Evolutionary conservation across 2,329 filamentous ascomycete genomes (phyloP).

Genomic region (Sclerotinia spermophila): DNA sequence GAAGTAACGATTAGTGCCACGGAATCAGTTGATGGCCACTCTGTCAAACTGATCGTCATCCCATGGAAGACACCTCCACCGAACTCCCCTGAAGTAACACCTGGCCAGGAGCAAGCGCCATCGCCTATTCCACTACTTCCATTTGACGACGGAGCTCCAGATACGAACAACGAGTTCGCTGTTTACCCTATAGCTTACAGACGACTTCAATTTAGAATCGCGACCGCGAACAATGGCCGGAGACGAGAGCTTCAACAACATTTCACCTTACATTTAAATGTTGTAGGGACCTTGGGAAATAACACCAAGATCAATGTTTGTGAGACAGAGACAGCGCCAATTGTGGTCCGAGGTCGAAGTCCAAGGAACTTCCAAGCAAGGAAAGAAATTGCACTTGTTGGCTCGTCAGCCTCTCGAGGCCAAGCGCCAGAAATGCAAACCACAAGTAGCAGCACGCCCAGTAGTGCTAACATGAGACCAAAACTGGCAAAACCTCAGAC

Average conservation of each 20-base stretch:
- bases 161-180: constrained; percentile 62
- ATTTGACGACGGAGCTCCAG: constrained; percentile 48
- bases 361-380: constrained; percentile 92
- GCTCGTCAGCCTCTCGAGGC: constrained; percentile 37
- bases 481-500: constrained; percentile 29
- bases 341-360: constrained; percentile 90
- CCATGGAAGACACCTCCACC: constrained; percentile 95
- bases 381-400: constrained; percentile 77
- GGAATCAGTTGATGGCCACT: constrained; percentile 89
- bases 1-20: constrained; percentile 89
- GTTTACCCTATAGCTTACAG: constrained; percentile 95
- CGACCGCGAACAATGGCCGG: constrained; percentile 92
- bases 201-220: constrained; percentile 86
- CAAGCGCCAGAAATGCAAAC: constrained; percentile 36
- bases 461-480: constrained; percentile 24
- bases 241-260: constrained; percentile 95
- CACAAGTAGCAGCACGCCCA: constrained; percentile 28
- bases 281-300: constrained; percentile 77
- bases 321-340: constrained; percentile 82
- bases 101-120: constrained; percentile 76
- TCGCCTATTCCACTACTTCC: constrained; percentile 72
- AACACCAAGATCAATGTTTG: constrained; percentile 78
- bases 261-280: constrained; percentile 84
- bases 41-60: constrained; percentile 91
- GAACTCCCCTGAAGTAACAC: constrained; percentile 63